These are phyloP conservation scores for Curvularia verruculosa DNA, from an alignment of 2,329 filamentous ascomycete genomes.

Conservation along the genomic window DNA sequence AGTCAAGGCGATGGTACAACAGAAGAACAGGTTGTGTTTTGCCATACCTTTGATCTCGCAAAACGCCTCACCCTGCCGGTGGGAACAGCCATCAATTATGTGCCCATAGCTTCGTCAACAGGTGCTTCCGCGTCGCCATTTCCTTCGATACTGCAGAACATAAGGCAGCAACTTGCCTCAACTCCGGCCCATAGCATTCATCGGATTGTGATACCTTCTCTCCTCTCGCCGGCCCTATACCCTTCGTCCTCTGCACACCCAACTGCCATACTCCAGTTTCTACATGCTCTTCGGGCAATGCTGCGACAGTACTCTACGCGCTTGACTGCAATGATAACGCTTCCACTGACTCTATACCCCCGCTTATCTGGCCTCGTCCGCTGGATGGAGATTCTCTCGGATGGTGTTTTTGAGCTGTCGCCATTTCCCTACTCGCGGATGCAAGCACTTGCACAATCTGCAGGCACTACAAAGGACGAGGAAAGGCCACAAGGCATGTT, in stretches of 20 bases:
- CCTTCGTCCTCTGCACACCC: slow-evolving; percentile 72
- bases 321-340: slow-evolving; percentile 73
- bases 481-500: slow-evolving; percentile 87
- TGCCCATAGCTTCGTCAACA: slow-evolving; percentile 65
- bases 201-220: slow-evolving; percentile 79
- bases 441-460: slow-evolving; percentile 56
- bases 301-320: slow-evolving; percentile 70
- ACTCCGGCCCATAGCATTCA: slow-evolving; percentile 68
- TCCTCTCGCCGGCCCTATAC: slow-evolving; percentile 88
- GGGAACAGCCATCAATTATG: slow-evolving; percentile 51
- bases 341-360: slow-evolving; percentile 82
- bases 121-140: slow-evolving; percentile 63
- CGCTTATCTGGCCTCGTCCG: slow-evolving; percentile 75
- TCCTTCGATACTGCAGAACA: slow-evolving; percentile 66
- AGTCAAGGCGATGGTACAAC: slow-evolving; percentile 56
- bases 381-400: slow-evolving; percentile 84
- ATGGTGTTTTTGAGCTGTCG: slow-evolving; percentile 85
- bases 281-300: slow-evolving; percentile 78
- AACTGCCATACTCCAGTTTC: slow-evolving; percentile 75
- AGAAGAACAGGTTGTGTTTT: slow-evolving; percentile 52
- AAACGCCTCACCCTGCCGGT: slow-evolving; percentile 55
- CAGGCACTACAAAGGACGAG: slow-evolving; percentile 63
- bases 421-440: slow-evolving; percentile 67
- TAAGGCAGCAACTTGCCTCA: slow-evolving; percentile 60
- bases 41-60: slow-evolving; percentile 60